These are phyloP conservation scores for Fusarium musae DNA, from an alignment of 2,329 filamentous ascomycete genomes.

Conservation along the genomic window DNA sequence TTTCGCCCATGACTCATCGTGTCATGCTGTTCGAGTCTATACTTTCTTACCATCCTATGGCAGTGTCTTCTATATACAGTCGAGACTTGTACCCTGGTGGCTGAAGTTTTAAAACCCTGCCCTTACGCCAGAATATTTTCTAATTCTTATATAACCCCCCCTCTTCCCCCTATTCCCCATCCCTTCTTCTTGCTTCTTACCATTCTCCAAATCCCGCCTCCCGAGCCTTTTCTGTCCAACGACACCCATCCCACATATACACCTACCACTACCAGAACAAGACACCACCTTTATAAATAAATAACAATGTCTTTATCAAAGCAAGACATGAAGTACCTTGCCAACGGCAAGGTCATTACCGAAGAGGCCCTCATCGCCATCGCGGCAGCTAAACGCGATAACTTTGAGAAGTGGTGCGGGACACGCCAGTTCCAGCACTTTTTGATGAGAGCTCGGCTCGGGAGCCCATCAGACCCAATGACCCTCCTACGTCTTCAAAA, in stretches of 20 bases:
- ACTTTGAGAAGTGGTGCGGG: not conserved
- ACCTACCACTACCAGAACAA: not conserved
- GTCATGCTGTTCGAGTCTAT: not conserved
- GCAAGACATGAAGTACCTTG: not conserved
- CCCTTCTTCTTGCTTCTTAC: fast-evolving
- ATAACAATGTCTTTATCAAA: not conserved
- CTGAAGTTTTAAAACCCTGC: too few relatives aligned
- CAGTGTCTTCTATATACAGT: not conserved
- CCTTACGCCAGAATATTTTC: too few relatives aligned
- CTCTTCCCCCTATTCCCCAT: fast-evolving
- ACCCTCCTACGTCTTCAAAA: not conserved
- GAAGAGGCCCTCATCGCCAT: not conserved
- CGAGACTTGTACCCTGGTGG: too few relatives aligned
- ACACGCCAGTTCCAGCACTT: not conserved
- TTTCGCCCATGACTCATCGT: not conserved
- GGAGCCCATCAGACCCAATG: not conserved
- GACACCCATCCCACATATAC: not conserved
- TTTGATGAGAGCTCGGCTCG: not conserved
- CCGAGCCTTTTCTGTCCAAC: not conserved
- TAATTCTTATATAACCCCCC: not conserved
- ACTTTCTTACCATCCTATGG: not conserved
- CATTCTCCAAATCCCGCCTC: not conserved
- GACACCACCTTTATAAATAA: not conserved
- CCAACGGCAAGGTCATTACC: not conserved
- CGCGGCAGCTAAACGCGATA: not conserved